Base-by-base conservation (phyloP, 140 eudicot species). In the Bidens hawaiensis region DNA sequence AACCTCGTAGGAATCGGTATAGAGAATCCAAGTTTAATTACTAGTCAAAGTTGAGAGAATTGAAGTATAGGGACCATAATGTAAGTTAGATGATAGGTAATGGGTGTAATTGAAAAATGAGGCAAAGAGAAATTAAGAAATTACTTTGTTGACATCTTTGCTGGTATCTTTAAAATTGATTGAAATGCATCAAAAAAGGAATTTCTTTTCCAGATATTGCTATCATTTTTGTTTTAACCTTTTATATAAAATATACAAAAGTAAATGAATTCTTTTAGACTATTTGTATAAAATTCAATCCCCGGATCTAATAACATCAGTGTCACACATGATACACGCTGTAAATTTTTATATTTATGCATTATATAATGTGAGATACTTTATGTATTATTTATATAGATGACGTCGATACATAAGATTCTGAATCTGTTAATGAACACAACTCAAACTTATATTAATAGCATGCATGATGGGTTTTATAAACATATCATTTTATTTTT, bases 131-230 rank as follows among this genome's bases (percentile, higher is more conserved):
- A 65, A n/a, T n/a, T n/a, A n/a, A 65, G 73, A 61, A 55, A 65
- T 65, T 59, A 62, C 75, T 76, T 80, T 76, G 77, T 76, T 69
- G 61, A 73, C 64, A 57, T 69, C 57, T 76, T 57, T 59, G 70
- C 52, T 62, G 70, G 67, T 72, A 64, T 76, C 71, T 71, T 76
- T 72, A 58, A 61, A 71, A 45, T 79, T 69, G 75, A 65, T 70
- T 70, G 81, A 30, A 69, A 65, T 65, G 71, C 30, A 78, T 63
- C 70, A 24, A 43, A 62, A 53, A 53, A 65, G 62, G 67, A 64
- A 50, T 59, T 64, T 56, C 72, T 76, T 76, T 76, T 47, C 60
- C 66, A 55, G 76, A 63, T 76, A 55, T 70, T 47, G 57, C 22
- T 74, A 57, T 66, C 68, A 57, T 67, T 59, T 74, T 74, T 40